Conservation (phyloP, 1,139 yeast species). For the Protomyces pachydermus region DNA sequence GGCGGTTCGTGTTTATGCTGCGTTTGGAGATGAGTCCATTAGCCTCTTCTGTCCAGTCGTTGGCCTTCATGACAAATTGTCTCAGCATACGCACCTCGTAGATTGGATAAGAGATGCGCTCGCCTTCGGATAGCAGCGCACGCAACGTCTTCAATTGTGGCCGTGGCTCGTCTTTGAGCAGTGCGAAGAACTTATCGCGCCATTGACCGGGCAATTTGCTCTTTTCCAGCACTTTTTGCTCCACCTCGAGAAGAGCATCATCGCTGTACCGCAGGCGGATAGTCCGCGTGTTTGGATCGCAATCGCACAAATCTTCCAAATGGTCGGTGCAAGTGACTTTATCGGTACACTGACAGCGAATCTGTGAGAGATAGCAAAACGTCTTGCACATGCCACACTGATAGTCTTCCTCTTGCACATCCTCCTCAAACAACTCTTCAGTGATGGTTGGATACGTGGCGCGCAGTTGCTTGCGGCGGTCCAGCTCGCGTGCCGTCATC, state of each 20-base stretch:
- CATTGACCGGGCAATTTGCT: constrained; percentile 51
- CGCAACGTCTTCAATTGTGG: constrained; percentile 50
- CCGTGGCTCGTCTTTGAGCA: constrained; percentile 43
- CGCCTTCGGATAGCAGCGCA: constrained; percentile 52
- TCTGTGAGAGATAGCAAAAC: constrained; percentile 36
- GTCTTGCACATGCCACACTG: constrained; percentile 36
- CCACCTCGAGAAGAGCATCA: constrained; percentile 46
- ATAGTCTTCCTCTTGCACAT: constrained; percentile 31
- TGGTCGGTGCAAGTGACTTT: constrained; percentile 45
- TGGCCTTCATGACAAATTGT: constrained; percentile 46
- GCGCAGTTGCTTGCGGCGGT: constrained; percentile 31
- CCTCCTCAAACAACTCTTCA: constrained; percentile 29
- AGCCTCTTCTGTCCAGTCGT: constrained; percentile 54
- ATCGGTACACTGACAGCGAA: constrained; percentile 32
- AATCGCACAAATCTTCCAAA: constrained; percentile 41
- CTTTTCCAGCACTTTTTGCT: constrained; percentile 40
- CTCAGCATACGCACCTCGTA: constrained; percentile 43
- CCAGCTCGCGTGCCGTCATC: constrained; percentile 35
- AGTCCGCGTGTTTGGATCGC: constrained; percentile 24
- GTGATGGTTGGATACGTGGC: constrained; percentile 29
- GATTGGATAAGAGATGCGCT: constrained; percentile 43
- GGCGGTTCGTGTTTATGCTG: constrained; percentile 46
- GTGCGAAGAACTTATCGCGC: constrained; percentile 47
- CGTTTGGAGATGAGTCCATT: constrained; percentile 49
- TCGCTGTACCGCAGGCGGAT: constrained; percentile 44